Base-by-base conservation (phyloP, 768 basidiomycete species). In the Psilocybe azurescens region DNA sequence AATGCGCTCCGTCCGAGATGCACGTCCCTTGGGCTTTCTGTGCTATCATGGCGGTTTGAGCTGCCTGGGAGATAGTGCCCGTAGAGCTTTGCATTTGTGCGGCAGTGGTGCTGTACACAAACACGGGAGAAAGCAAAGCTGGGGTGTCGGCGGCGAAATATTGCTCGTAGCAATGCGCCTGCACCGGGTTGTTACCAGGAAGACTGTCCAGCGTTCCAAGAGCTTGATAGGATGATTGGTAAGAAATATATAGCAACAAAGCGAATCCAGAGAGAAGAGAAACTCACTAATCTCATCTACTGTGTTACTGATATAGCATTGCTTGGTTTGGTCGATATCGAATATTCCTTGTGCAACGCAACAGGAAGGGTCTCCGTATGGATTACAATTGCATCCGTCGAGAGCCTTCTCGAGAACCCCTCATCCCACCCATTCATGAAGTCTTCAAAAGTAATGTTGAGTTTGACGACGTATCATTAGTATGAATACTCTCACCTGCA, bases 361-460 rank as follows among this genome's bases (percentile, higher is more conserved):
- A 63, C 77, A 78, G 11, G 65, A 65, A 10, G 72, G 64, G 59
- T 78, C 75, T 18, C 76, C 75, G 52, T 70, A 76, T 14, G 67
- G 68, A 49, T 75, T 75, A 70, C 78, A 80, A 58, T 75, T 67
- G 60, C 79, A 81, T 32, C 74, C 72, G 62, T 83, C 76, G 28
- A 86, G 69, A 10, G 81, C 84, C n/a, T 70, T 71, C 54, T 77
- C 70, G 1, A 86, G 75, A 9, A 81, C 72, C n/a, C 76, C 2
- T 64, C 60, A 49, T 81, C 77, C 84, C 84, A 86, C 3, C 85
- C 83, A 60, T 81, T 81, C 58, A 73, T 71, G 65, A 79, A 82
- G 63, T 81, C 77, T 79, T 11, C 33, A 36, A 36, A 7, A 36
- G 3, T 7, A 11, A 36, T 8, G 52, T 8, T 20, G 7, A 50